Evolutionary conservation across 2,329 filamentous ascomycete genomes (phyloP), one percentile per base, ranked within the genome.

Genomic region (Neonectria magnoliae): DNA sequence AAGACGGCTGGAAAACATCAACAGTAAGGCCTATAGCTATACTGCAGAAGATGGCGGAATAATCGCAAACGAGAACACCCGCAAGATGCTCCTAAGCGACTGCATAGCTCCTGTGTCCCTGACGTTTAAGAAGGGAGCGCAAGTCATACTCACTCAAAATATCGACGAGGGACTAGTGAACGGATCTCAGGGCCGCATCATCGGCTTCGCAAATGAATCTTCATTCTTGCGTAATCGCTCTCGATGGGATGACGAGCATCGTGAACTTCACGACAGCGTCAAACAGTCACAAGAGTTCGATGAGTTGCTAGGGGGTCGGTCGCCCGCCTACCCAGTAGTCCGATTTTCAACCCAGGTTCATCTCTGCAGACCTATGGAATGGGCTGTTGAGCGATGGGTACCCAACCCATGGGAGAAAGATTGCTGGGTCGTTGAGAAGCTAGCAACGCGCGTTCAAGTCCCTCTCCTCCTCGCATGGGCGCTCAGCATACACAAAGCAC

Each of bases 381-480:
- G 50, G 50, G 9, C 50, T 16, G 27, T 52, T 52, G n/a, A 36
- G 16, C 29, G 25, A 3, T 52, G 27, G 27, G 29, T 52, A 10
- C 38, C n/a, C 2, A 4, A 8, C 4, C 45, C 20, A 14, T 8
- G 4, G 8, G 9, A 16, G 11, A 4, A 11, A 18, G n/a, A 1
- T 36, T 5, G n/a, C 29, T 52, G 48, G 48, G 14, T 8, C 29
- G 29, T 36, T 29, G 29, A 52, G 50, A 52, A 52, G 29, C 27
- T 52, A 3, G 50, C 50, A 22, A 52, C 29, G 13, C 50, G 50
- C 29, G 9, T 20, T 22, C 50, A 52, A 22, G 50, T 52, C 10
- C 50, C 50, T 36, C 50, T 36, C 50, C 5, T 52, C 29, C 29
- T 36, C n/a, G 50, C 29, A 52, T 52, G 50, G 50, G 50, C 50